A percentile compares a stretch with the other conserved stretches of the same genome.
Evolutionary conservation across 257 asterid species (phyloP).

Genomic region (Gentiana dahurica): DNA sequence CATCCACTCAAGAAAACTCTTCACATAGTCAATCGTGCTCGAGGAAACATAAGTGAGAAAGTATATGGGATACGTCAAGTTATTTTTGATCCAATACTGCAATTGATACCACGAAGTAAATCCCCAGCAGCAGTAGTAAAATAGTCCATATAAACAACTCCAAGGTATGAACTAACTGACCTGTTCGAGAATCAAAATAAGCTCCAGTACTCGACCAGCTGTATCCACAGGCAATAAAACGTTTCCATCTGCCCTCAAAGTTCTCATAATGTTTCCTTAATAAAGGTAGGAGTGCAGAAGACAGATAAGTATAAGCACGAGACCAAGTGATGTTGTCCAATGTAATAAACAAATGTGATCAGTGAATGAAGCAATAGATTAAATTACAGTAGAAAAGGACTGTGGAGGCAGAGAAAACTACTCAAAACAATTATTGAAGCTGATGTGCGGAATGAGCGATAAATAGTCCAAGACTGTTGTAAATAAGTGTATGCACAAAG

Average conservation of each 20-base stretch:
- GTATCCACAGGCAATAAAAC: slow-evolving; percentile 88
- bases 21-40: slow-evolving; percentile 85
- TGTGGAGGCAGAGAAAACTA: not conserved
- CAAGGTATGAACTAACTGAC: slow-evolving; percentile 22
- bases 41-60: slow-evolving; percentile 83
- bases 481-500: too few relatives aligned
- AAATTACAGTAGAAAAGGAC: not conserved
- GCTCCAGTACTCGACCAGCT: slow-evolving; percentile 97
- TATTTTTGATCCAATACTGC: slow-evolving; percentile 88
- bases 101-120: slow-evolving; percentile 21
- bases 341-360: not conserved
- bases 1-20: slow-evolving; percentile 99
- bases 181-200: slow-evolving; percentile 80
- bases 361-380: too few relatives aligned
- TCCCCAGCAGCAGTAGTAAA: slow-evolving; percentile 13
- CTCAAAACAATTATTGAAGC: too few relatives aligned
- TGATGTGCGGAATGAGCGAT: too few relatives aligned
- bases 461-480: too few relatives aligned
- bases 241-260: slow-evolving; percentile 69
- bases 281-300: slow-evolving; percentile 10
- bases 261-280: slow-evolving; percentile 61
- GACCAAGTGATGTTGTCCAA: not conserved
- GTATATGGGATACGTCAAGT: slow-evolving; percentile 65
- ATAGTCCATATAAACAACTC: slow-evolving; percentile 8
- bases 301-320: not conserved